Percentiles rank a stretch among this genome's conserved stretches.
Evolutionary conservation across 805 yeast species (phyloP).

Genomic region (Saturnispora ahearnii): DNA sequence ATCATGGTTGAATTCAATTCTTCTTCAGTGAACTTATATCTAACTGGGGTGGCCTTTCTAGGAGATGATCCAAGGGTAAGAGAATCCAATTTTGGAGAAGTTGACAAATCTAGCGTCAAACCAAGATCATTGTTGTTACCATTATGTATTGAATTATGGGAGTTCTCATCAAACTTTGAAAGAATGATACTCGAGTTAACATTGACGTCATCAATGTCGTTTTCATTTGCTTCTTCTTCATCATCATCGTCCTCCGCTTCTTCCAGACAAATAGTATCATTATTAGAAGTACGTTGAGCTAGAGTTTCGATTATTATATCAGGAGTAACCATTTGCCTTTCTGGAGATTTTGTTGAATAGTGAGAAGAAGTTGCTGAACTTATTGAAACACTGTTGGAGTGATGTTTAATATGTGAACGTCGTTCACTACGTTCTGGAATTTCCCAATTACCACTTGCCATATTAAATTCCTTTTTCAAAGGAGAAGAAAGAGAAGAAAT

Average conservation of each 20-base stretch:
- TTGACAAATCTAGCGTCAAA: background rate
- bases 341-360: slow-evolving; percentile 3
- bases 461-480: background rate
- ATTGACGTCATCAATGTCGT: background rate
- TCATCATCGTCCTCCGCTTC: background rate
- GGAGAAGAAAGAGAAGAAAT: slow-evolving; percentile 9
- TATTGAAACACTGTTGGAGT: background rate
- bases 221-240: background rate
- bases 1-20: slow-evolving; percentile 22
- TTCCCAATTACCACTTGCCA: slow-evolving; percentile 9
- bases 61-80: slow-evolving; percentile 24
- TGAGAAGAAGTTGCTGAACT: slow-evolving; percentile 12
- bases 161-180: too few relatives aligned
- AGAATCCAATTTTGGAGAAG: background rate
- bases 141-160: too few relatives aligned
- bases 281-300: background rate
- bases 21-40: slow-evolving; percentile 15
- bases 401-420: slow-evolving; percentile 9
- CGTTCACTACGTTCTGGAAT: slow-evolving; percentile 24
- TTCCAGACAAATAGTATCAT: background rate
- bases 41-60: slow-evolving; percentile 21
- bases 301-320: background rate
- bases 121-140: background rate
- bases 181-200: slow-evolving; percentile 2
- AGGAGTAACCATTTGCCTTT: background rate